A percentile compares a stretch with the other conserved stretches of the same genome.
Conservation (phyloP, 2,329 filamentous ascomycete species). For the Penicillium sp. region DNA sequence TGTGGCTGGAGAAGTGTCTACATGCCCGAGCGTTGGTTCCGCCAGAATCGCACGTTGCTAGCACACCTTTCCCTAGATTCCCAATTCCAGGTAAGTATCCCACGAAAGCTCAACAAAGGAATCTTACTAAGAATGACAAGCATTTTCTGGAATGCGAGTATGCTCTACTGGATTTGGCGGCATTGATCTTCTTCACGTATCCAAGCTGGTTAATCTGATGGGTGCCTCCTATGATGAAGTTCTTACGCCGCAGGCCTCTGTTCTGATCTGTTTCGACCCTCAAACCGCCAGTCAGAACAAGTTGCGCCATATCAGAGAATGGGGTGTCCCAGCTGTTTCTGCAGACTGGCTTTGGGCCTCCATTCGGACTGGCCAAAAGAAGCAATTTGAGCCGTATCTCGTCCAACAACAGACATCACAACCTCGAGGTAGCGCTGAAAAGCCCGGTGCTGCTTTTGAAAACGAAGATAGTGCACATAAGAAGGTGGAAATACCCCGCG, state of each 20-base stretch:
- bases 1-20: constrained; percentile 89
- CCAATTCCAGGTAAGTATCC: constrained; percentile 56
- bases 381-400: constrained; percentile 50
- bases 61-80: constrained; percentile 71
- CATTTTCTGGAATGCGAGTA: constrained; percentile 69
- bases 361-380: constrained; percentile 55
- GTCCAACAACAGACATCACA: constrained; percentile 30
- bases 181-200: constrained; percentile 81
- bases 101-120: background rate
- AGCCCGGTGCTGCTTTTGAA: constrained; percentile 19
- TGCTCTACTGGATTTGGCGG: constrained; percentile 81
- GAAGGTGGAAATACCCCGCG: background rate
- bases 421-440: constrained; percentile 19
- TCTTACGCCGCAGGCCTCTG: constrained; percentile 68
- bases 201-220: constrained; percentile 71
- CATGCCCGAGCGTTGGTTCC: constrained; percentile 71
- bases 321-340: constrained; percentile 77
- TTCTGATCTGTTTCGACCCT: constrained; percentile 70
- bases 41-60: constrained; percentile 70
- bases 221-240: constrained; percentile 80
- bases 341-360: constrained; percentile 85
- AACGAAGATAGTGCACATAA: constrained; percentile 14
- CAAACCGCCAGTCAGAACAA: constrained; percentile 66
- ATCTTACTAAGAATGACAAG: constrained; percentile 34
- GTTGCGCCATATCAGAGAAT: constrained; percentile 70